Base-by-base conservation (phyloP, 1,284 basidiomycete species). In the Bondarzewia mesenterica region DNA sequence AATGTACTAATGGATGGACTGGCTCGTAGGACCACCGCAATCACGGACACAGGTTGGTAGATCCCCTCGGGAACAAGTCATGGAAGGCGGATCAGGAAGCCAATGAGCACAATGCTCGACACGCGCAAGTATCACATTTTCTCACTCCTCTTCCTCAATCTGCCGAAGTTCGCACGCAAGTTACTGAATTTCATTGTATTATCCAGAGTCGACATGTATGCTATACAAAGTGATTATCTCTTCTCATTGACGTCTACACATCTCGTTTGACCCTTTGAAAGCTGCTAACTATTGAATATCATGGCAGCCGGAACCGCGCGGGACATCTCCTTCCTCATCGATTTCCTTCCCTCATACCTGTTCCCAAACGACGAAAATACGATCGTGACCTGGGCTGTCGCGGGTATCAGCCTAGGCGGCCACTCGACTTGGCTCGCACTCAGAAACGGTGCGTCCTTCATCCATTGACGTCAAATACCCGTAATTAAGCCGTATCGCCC, bases 271-370 rank as follows among this genome's bases (percentile, higher is more conserved):
- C 12, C 27, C 7, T 12, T 2, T 15, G 6, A 18, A 2, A 16
- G 22, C 42, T 16, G 15, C 21, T 18, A 6, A 15, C 23, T 40
- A 2, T 12, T 44, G 48, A 32, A 48, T 32, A 6, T 12, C 7
- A 8, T 16, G 16, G 39, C 52, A 85, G 82, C 71, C 50, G 91
- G 91, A 4, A 86, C 86, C 0, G 80, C 82, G 3, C 70, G 75
- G 42, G 93, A 95, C 58, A 75, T 90, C 7, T 83, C 83, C 0
- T 83, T 86, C 64, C 62, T 95, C 50, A 84, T 93, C 52, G 87
- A 93, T 61, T 86, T 90, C 59, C 70, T 95, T 2, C 79, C 85
- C 0, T 62, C 82, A 1, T 89, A 85, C 62, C 65, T 95, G 20
- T 95, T 87, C 60, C 90, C 90, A 0, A 59, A 69, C 18, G 80